Conservation (phyloP, 768 basidiomycete genomes). For the Lactarius vividus region DNA sequence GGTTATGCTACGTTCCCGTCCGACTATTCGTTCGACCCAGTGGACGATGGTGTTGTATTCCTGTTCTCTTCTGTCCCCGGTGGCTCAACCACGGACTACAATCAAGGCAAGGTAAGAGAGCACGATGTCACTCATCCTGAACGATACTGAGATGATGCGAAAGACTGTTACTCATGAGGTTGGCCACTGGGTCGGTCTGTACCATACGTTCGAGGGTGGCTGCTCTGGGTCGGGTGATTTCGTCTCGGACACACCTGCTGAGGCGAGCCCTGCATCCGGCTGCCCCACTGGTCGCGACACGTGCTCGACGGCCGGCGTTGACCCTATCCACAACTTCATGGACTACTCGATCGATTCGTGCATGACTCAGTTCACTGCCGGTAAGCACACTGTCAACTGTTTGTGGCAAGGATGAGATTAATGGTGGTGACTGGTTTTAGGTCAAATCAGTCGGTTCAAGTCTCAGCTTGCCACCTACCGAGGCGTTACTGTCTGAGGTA, state of each 20-base stretch:
- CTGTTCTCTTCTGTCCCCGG: conserved; percentile 39
- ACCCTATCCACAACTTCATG: conserved; percentile 54
- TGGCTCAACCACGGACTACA: conserved; percentile 42
- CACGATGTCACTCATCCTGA: background rate
- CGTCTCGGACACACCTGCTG: conserved; percentile 49
- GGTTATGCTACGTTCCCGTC: conserved; percentile 56
- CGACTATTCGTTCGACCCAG: conserved; percentile 39
- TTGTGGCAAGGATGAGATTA: background rate
- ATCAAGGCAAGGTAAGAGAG: conserved; percentile 33
- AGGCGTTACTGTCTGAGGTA: conserved; percentile 32
- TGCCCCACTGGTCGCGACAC: conserved; percentile 37
- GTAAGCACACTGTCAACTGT: conserved; percentile 27
- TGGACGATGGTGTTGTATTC: conserved; percentile 48
- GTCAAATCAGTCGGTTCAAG: conserved; percentile 39
- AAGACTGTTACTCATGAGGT: conserved; percentile 55
- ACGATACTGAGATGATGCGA: background rate
- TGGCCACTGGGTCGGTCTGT: conserved; percentile 61
- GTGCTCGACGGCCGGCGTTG: conserved; percentile 33
- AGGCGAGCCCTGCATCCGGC: conserved; percentile 40
- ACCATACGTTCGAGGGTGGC: conserved; percentile 58
- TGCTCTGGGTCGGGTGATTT: conserved; percentile 41
- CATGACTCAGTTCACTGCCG: conserved; percentile 49
- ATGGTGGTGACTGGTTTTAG: background rate
- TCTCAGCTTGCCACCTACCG: conserved; percentile 47
- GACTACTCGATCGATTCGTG: conserved; percentile 52